phyloP scores from a whole-genome alignment of 176 grass and related monocot genomes.

The Eragrostis curvula region DNA sequence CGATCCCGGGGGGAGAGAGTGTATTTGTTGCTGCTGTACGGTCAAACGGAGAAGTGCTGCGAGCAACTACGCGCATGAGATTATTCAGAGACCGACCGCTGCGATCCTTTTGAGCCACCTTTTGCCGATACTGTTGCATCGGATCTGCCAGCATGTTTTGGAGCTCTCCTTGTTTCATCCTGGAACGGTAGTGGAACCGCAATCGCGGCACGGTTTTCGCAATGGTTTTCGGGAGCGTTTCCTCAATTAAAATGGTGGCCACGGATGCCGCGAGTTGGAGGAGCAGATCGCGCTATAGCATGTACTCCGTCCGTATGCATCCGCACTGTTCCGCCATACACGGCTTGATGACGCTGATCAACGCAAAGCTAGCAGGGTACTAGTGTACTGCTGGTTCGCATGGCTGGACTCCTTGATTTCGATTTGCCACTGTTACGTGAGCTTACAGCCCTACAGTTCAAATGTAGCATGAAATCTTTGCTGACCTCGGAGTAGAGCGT shows the following conservation, averaged over 20 bases:
- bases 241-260: too few species aligned
- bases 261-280: neutral
- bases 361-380: neutral
- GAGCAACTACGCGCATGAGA: neutral
- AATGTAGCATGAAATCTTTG: neutral
- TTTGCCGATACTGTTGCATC: neutral
- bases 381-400: too few species aligned
- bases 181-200: neutral
- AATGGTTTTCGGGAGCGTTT: neutral
- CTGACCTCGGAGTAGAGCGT: neutral
- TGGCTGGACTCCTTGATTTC: too few species aligned
- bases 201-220: neutral
- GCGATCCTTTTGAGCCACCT: neutral
- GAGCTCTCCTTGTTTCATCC: neutral
- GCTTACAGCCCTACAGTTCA: neutral
- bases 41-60: neutral
- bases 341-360: neutral
- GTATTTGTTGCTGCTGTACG: neutral
- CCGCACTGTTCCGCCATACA: neutral
- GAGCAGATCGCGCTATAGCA: neutral
- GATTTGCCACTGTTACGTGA: too few species aligned
- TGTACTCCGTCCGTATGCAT: neutral
- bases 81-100: neutral
- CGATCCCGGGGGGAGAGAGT: neutral
- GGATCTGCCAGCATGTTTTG: too few species aligned